phyloP scores from a whole-genome alignment of 352 stramenopile genomes.

The Globisporangium carolinianum region DNA sequence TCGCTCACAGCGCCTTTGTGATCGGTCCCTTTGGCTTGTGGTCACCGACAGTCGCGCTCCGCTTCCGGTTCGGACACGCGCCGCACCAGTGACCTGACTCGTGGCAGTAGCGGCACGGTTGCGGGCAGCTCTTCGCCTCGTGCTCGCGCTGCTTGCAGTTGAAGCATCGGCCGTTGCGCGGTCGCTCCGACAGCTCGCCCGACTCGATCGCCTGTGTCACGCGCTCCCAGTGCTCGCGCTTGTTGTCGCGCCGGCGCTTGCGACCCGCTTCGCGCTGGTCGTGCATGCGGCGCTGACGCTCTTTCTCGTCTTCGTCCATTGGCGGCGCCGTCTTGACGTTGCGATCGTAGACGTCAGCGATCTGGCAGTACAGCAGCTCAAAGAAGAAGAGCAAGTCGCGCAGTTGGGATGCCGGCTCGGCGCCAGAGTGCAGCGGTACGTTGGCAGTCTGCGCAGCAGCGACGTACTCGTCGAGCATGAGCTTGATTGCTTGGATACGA shows the following conservation, averaged over 20 bases:
- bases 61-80: constrained; percentile 60
- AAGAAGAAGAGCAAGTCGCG: constrained; percentile 82
- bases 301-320: constrained; percentile 77
- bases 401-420: constrained; percentile 26
- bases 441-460: constrained; percentile 26
- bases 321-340: constrained; percentile 57
- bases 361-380: constrained; percentile 62
- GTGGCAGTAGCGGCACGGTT: constrained; percentile 80
- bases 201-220: constrained; percentile 34
- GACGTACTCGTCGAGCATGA: constrained; percentile 78
- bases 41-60: constrained; percentile 31
- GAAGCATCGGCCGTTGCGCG: constrained; percentile 65
- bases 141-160: constrained; percentile 83
- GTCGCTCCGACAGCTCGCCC: constrained; percentile 39
- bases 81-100: constrained; percentile 65
- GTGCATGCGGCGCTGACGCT: constrained; percentile 62
- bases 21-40: constrained; percentile 38
- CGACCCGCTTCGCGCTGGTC: constrained; percentile 28
- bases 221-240: constrained; percentile 45
- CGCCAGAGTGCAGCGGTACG: constrained; percentile 24
- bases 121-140: constrained; percentile 64
- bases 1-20: constrained; percentile 53
- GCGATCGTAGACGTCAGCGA: constrained; percentile 53
- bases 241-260: constrained; percentile 72
- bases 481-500: constrained; percentile 46